phyloP scores from a whole-genome alignment of 2,329 filamentous ascomycete species.

The Raffaelea albimanens region DNA sequence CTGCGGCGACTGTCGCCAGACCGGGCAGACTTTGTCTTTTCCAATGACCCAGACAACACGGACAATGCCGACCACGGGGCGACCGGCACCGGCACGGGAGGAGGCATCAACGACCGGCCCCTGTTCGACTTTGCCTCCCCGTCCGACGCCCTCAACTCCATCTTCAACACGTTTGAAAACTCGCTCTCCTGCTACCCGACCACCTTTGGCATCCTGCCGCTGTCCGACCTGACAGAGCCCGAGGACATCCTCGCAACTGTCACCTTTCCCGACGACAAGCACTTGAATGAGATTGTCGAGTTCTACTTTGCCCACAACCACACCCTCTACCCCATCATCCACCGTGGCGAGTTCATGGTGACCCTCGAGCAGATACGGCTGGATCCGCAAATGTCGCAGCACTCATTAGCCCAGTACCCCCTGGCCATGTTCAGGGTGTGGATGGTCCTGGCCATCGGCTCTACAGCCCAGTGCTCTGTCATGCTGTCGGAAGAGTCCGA shows the following conservation, averaged over 20 bases:
- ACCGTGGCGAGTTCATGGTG: slow-evolving; percentile 22
- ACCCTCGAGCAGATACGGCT: slow-evolving; percentile 21
- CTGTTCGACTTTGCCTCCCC: slow-evolving; percentile 18
- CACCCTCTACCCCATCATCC: slow-evolving; percentile 34
- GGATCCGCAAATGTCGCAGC: slow-evolving; percentile 17
- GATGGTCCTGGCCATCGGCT: slow-evolving; percentile 39
- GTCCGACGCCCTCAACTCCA: slow-evolving; percentile 15
- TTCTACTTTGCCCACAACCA: slow-evolving; percentile 39
- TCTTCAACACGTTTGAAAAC: background rate
- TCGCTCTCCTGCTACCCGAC: slow-evolving; percentile 17
- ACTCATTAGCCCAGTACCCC: slow-evolving; percentile 19
- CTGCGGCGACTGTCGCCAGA: slow-evolving; percentile 31
- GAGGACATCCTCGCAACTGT: slow-evolving; percentile 5
- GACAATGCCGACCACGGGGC: background rate
- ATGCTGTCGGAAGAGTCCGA: slow-evolving; percentile 32
- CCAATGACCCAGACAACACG: background rate
- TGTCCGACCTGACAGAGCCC: slow-evolving; percentile 15
- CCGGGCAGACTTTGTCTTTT: slow-evolving; percentile 31
- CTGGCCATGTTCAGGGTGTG: slow-evolving; percentile 31
- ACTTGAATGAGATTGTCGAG: slow-evolving; percentile 22
- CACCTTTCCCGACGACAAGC: slow-evolving; percentile 15
- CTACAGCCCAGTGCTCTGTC: slow-evolving; percentile 32
- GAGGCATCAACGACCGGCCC: slow-evolving; percentile 4
- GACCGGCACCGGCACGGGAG: background rate
- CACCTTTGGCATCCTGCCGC: slow-evolving; percentile 20